Base-by-base conservation (phyloP, 2,329 filamentous ascomycete species). In the Beauveria sp. region DNA sequence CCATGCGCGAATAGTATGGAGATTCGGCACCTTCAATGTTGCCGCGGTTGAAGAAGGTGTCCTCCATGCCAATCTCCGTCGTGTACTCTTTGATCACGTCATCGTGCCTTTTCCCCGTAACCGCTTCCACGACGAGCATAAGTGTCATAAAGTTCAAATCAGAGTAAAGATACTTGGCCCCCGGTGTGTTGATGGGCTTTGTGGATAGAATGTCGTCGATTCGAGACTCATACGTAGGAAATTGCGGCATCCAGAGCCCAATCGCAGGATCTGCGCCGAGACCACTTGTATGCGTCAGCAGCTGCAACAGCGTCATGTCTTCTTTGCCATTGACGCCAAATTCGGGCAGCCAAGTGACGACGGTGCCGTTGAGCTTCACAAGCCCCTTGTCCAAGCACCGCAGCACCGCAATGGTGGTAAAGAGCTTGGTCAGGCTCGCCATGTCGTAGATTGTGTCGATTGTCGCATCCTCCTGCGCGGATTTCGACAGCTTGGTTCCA, bases 361-460 rank as follows among this genome's bases (percentile, higher is more conserved):
- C 72, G 2, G 68, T 70, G 14, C 62, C 66, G 46, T 71, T 66
- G 16, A 71, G 63, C 2, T 28, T 59, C 28, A 72, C 62, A 1
- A 60, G 64, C 10, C 63, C 67, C 3, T 63, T 59, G 55, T 75
- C 72, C 7, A 73, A 61, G 43, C 68, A 63, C 3, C 71, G 67
- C 46, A 75, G 65, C 8, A 66, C 69, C 0, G 71, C 71, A 4
- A 73, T 66, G 0, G 71, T 67, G n/a, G 72, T 74, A 56, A 73
- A 74, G 28, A 75, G 61, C 64, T 75, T 75, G 7, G 73, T 72
- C 34, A 75, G 62, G 61, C 72, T 75, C 43, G 73, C 73, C 69
- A 74, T 68, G 63, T 75, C 72, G 63, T 75, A 75, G n/a, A 75
- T 69, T 3, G 72, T 74, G 56, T 74, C 70, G 4, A 69, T 37